These are phyloP conservation scores for Collybia sordida DNA, from an alignment of 768 basidiomycete species.

Conservation along the genomic window DNA sequence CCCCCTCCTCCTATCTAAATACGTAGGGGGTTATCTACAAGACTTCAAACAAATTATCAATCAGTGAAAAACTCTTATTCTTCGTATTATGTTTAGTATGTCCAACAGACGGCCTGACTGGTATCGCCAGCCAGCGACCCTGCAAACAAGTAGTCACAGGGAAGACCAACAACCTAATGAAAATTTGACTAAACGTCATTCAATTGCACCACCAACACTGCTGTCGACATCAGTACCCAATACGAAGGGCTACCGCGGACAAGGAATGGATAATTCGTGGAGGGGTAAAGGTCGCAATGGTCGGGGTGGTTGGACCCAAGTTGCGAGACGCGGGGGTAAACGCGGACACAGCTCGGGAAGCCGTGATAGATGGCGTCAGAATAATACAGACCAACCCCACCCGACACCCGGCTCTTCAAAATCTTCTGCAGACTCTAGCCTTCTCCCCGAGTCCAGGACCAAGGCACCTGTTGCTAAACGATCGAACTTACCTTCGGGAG, in stretches of 20 bases:
- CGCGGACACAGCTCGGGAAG: background rate
- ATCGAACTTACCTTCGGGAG: background rate
- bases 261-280: background rate
- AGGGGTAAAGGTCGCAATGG: background rate
- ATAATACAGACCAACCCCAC: background rate
- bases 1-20: too few species aligned
- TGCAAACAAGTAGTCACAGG: too few species aligned
- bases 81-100: too few species aligned
- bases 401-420: background rate
- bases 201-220: slow-evolving; percentile 10
- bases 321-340: slow-evolving; percentile 6
- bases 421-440: background rate
- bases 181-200: slow-evolving; percentile 13
- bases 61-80: too few species aligned
- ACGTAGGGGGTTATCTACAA: too few species aligned
- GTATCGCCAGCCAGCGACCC: too few species aligned
- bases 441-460: background rate
- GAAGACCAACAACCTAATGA: slow-evolving; percentile 21
- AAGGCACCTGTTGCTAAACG: background rate
- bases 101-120: too few species aligned
- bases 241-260: background rate
- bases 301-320: background rate
- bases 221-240: background rate
- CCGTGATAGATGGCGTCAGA: background rate
- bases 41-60: too few species aligned